Percentiles rank a stretch among this genome's conserved stretches.
Conservation (phyloP, 495 filamentous ascomycete species). For the Clohesyomyces aquaticus region DNA sequence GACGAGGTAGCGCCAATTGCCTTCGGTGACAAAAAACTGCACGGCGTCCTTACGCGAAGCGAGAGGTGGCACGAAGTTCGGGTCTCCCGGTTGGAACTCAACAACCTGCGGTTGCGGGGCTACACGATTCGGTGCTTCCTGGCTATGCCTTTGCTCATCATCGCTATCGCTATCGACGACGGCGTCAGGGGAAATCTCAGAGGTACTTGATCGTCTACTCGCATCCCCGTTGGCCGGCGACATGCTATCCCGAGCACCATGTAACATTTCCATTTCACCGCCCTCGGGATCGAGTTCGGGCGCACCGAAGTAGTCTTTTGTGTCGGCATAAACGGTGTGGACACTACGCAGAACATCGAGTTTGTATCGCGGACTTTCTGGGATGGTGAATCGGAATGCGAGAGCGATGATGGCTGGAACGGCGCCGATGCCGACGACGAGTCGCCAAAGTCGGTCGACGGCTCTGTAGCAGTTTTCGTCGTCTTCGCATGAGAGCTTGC, state of each 20-base stretch:
- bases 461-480: conserved; percentile 28
- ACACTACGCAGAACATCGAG: conserved; percentile 33
- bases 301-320: conserved; percentile 26
- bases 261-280: conserved; percentile 27
- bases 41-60: conserved; percentile 29
- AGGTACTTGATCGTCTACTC: conserved; percentile 21
- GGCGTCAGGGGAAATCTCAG: conserved; percentile 28
- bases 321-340: conserved; percentile 27
- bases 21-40: conserved; percentile 31
- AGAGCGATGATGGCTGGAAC: conserved; percentile 34
- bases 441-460: conserved; percentile 32
- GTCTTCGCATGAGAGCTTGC: conserved; percentile 13
- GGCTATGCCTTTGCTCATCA: background rate
- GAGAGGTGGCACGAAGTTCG: conserved; percentile 31
- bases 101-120: background rate
- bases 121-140: background rate
- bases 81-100: conserved; percentile 22
- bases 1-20: conserved; percentile 33
- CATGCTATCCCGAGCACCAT: background rate
- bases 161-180: conserved; percentile 28
- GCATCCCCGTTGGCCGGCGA: background rate
- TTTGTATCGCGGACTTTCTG: conserved; percentile 36
- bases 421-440: conserved; percentile 35
- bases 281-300: conserved; percentile 25
- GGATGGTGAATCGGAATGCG: conserved; percentile 35